Percentiles rank a stretch among this genome's conserved stretches.
Evolutionary conservation across 2,329 filamentous ascomycete genomes (phyloP).

Genomic region (Ophiostoma sp.): DNA sequence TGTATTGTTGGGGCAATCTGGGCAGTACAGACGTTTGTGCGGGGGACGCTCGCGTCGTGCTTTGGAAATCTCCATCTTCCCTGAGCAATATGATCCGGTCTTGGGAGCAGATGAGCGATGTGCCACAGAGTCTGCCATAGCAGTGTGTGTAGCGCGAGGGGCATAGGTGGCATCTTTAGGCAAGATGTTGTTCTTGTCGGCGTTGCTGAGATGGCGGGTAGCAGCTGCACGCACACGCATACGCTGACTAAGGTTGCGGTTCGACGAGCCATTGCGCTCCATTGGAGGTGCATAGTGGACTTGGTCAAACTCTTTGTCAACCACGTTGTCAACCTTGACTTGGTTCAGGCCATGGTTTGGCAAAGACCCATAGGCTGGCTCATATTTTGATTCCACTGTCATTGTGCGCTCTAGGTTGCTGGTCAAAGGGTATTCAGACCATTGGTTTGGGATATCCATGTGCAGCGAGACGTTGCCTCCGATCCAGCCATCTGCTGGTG

Average conservation of each 20-base stretch:
- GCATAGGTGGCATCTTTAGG: conserved; percentile 38
- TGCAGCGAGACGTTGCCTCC: neutral
- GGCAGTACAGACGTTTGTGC: conserved; percentile 66
- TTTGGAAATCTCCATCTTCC: conserved; percentile 42
- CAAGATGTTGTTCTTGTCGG: conserved; percentile 35
- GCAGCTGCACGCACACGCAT: conserved; percentile 46
- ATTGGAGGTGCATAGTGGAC: conserved; percentile 47
- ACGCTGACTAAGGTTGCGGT: conserved; percentile 32
- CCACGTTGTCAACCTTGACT: neutral
- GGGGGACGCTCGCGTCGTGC: conserved; percentile 55
- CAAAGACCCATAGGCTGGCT: neutral
- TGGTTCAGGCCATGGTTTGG: neutral
- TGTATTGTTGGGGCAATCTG: conserved; percentile 63
- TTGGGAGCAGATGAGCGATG: neutral
- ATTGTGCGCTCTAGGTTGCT: neutral
- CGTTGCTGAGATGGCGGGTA: conserved; percentile 41
- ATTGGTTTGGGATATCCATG: neutral
- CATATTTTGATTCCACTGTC: neutral
- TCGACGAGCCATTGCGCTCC: conserved; percentile 41
- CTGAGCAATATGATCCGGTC: conserved; percentile 22
- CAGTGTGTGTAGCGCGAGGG: neutral
- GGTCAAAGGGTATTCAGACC: neutral
- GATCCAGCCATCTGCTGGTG: neutral
- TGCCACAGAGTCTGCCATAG: neutral
- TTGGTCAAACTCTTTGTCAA: conserved; percentile 36